Evolutionary conservation across 176 grass and related monocot genomes (phyloP), one percentile per base, ranked within the genome.

Genomic region (Bromus sterilis): DNA sequence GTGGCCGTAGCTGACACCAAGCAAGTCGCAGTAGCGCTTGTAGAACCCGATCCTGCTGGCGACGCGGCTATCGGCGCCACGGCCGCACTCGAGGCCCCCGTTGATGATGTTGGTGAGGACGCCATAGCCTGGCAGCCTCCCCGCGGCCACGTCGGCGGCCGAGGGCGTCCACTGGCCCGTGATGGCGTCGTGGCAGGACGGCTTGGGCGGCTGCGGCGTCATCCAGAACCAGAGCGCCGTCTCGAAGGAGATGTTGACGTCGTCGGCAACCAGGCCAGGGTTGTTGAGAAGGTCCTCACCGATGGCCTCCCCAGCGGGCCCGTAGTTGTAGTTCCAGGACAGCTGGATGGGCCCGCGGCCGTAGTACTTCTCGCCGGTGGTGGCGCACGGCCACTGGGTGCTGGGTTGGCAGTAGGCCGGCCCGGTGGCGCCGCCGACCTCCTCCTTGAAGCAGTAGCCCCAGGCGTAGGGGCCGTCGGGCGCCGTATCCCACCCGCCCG

Each of bases 321-420:
- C 67, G 13, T 91, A 91, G 67, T 87, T 89, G 77, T 82, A 89
- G 56, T 82, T 89, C 36, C 87, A 85, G 66, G 1, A 46, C 18
- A 89, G 76, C 28, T 85, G 70, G 42, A 81, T 81, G 18, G 87
- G 87, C 39, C 81, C 87, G 25, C 81, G 29, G 15, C 66, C 70
- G 10, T 77, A 70, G 39, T 85, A 84, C 25, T 70, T 70, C 82
- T 85, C 58, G 2, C 40, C 70, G 3, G 82, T n/a, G n/a, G 57
- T n/a, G 18, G 18, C 69, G 11, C 82, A 85, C 13, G 82, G 76
- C 31, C 83, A 89, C 33, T 69, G 40, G 0, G 33, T 23, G 43
- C 28, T 89, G 33, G 32, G 65, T 21, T 42, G 31, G 1, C 86
- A 88, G 74, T 88, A 66, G 32, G 53, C 49, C 6, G 39, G 32